Evolutionary conservation across 441 rosid species (phyloP), one percentile per base, ranked within the genome.

Genomic region (Brassica balearica): DNA sequence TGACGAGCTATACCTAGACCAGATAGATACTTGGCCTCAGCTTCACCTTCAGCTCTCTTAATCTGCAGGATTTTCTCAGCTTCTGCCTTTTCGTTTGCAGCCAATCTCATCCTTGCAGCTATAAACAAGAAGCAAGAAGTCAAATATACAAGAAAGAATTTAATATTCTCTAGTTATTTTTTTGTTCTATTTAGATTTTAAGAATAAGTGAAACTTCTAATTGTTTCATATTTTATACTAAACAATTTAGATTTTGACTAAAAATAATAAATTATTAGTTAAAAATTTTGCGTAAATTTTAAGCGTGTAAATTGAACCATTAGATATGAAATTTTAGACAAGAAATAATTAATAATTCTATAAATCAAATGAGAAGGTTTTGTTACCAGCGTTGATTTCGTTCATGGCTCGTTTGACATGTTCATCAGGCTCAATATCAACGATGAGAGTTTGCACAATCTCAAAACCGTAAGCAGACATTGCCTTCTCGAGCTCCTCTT

Each of bases 361-460:
- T 43, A 43, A 3, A 10, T 11, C 0, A 43, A 43, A 43, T 11
- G 51, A 3, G n/a, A 11, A 43, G 51, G 51, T 3, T 43, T 11
- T 43, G 51, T 36, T 79, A 89, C 93, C 92, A 69, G 93, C 93
- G 77, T 88, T 89, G 34, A 88, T 91, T 58, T 91, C 95, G 73
- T 89, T 91, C 96, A 89, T 86, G 32, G 96, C 96, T 3, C 83
- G 77, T 77, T 89, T 91, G 51, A 91, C 96, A 80, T 82, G 88
- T 25, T 68, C 86, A 72, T 89, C 92, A 55, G 90, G 92, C 74
- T 87, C 91, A 1, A 89, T 86, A 68, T 89, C 96, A 41, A 87
- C 85, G 34, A 89, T 88, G 29, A 89, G 90, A 0, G 90, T 89
- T 78, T 89, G 92, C 14, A 88, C 85, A 53, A 87, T 89, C 80